Evolutionary conservation across 1,284 basidiomycete genomes (phyloP), one percentile per base, ranked within the genome.

Genomic region (Apiotrichum brassicae): DNA sequence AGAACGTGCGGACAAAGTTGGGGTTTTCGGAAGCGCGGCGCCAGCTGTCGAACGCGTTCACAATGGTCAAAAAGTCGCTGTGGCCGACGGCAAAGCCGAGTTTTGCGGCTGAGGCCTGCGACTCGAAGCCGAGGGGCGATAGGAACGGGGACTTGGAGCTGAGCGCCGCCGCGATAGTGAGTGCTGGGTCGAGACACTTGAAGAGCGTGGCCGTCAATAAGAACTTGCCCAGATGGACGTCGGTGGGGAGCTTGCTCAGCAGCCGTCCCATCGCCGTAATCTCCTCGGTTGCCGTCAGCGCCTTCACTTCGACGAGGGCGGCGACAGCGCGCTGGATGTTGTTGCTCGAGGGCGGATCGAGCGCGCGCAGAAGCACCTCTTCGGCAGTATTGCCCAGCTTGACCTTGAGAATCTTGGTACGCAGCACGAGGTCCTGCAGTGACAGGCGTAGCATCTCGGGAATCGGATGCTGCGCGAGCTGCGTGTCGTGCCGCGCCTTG

Each of bases 361-460:
- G 75, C 1, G 94, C 93, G 54, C 81, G 81, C 30, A 84, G 81
- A 1, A 99, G 78, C 1, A 92, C 90, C 53, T 95, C 88, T 67
- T 95, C 92, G 50, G 98, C 91, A 0, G 86, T 84, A 8, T 77
- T 75, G 13, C 93, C 94, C 37, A 97, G 75, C 59, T 87, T 86
- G 38, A 95, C 78, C 63, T 88, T 91, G 82, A 98, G 87, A 54
- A 97, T 94, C 76, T 99, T 99, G 75, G 94, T 97, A 43, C 92
- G 85, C 42, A 99, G 77, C 0, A 92, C 90, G 18, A 99, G 80
- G 68, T 97, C 92, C 50, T 94, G 93, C 24, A 98, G 76, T 57
- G 93, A 95, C 4, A 98, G 77, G 22, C 95, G 82, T 72, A 90
- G 83, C 82, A 98, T 98, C 72, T 99, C 94, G 0, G 94, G 95